Percentiles rank a stretch among this genome's conserved stretches.
These are phyloP conservation scores for Dendrostoma leiphaemia DNA, from an alignment of 2,329 filamentous ascomycete genomes.

Conservation along the genomic window DNA sequence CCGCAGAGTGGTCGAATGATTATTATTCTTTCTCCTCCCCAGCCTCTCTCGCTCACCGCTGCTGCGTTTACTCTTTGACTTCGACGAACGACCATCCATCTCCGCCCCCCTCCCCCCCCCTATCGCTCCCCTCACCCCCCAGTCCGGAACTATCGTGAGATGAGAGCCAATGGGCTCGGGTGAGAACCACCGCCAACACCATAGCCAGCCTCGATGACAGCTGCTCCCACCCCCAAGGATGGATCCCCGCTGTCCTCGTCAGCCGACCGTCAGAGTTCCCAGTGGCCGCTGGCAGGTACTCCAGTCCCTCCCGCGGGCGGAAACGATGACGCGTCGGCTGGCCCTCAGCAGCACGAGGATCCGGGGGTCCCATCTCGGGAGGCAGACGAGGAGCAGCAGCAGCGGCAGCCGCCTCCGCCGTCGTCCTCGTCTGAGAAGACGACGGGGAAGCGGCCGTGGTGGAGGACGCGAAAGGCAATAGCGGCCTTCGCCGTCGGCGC, in stretches of 20 bases:
- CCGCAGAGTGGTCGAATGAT: background rate
- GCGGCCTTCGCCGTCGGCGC: slow-evolving; percentile 6
- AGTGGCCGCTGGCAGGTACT: background rate
- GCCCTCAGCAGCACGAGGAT: slow-evolving; percentile 2
- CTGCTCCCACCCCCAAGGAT: slow-evolving; percentile 8
- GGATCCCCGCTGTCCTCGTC: slow-evolving; percentile 12
- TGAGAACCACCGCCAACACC: slow-evolving; percentile 5
- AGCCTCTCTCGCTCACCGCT: background rate
- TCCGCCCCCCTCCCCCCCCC: too few relatives aligned
- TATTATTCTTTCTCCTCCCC: background rate
- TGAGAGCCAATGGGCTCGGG: slow-evolving; percentile 11
- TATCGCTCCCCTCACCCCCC: background rate
- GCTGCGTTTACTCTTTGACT: too few relatives aligned
- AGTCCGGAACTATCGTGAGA: slow-evolving; percentile 3
- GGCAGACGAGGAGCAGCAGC: background rate
- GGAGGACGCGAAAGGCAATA: slow-evolving; percentile 12
- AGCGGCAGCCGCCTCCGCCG: background rate
- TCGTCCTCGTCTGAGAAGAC: background rate
- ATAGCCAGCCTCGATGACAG: slow-evolving; percentile 9
- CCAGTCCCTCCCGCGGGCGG: background rate
- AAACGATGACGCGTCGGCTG: background rate
- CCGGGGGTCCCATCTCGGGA: background rate
- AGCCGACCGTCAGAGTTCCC: background rate
- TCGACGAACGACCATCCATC: too few relatives aligned
- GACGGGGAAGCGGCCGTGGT: slow-evolving; percentile 10